Base-by-base conservation (phyloP, 2,329 filamentous ascomycete genomes). In the Aaosphaeria arxii region DNA sequence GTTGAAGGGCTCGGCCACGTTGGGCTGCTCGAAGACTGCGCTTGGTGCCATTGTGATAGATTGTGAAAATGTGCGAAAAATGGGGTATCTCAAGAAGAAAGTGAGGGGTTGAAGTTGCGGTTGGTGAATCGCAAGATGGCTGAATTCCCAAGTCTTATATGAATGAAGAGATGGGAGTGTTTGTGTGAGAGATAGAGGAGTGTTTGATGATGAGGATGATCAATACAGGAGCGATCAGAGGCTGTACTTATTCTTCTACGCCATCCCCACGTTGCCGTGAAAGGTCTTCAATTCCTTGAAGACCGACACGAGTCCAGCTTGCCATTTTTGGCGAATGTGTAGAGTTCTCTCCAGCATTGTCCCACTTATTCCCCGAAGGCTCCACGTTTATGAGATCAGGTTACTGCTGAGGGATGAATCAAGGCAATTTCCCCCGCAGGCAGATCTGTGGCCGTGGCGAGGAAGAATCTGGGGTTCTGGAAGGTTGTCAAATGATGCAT, bases 1-100 rank as follows among this genome's bases (percentile, higher is more conserved):
- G 64, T 75, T 71, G 64, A 76, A 73, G 61, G 67, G 61, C 55
- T 74, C 69, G 28, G 66, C 63, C 48, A 72, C 57, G 57, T 72
- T 72, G 45, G 74, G 71, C 43, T 62, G 63, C 56, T 75, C 73
- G 52, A 70, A 58, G 49, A 73, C 65, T 43, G 71, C 69, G 56
- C 69, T 71, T 61, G 73, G 75, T 63, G 74, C 74, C 74, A 77
- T 77, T 47, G 45, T 71, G 57, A 24, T 42, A 32, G 9, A 36
- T 28, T 4, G 33, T 40, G 24, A 33, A 39, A 13, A 43, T 41
- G 17, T 36, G 33, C n/a, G 35, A 11, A 17, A 43, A 43, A 11
- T 43, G 46, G 58, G 50, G 54, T 63, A 59, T 63, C 52, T 58
- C 31, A 46, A 38, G 53, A 29, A 49, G 29, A 49, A 40, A 24